Evolutionary conservation across 495 filamentous ascomycete species (phyloP).

Genomic region (Aspergillus affinis): DNA sequence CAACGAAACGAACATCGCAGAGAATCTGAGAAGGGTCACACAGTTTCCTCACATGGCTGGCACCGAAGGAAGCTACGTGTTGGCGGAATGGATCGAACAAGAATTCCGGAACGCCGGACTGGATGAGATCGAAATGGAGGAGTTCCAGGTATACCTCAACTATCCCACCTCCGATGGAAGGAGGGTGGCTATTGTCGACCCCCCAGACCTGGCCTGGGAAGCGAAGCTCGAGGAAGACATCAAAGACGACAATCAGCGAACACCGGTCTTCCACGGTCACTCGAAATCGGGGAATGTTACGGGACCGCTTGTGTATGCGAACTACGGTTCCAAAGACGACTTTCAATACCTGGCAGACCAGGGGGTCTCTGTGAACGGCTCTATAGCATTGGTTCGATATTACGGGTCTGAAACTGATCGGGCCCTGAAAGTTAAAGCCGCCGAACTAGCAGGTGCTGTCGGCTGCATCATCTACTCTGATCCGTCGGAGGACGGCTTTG

Average conservation of each 20-base stretch:
- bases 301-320: conserved; percentile 93
- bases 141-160: conserved; percentile 88
- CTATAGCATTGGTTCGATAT: conserved; percentile 81
- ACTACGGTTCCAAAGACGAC: conserved; percentile 84
- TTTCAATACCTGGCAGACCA: conserved; percentile 68
- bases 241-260: conserved; percentile 59
- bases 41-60: conserved; percentile 84
- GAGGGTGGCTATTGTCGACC: conserved; percentile 78
- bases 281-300: conserved; percentile 84
- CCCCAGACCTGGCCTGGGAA: conserved; percentile 67
- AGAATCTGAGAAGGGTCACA: conserved; percentile 70
- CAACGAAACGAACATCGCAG: conserved; percentile 65
- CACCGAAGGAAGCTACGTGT: conserved; percentile 80
- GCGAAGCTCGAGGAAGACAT: conserved; percentile 75
- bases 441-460: conserved; percentile 76
- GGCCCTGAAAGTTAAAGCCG: conserved; percentile 84
- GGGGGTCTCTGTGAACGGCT: conserved; percentile 71
- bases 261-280: conserved; percentile 80
- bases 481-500: conserved; percentile 75
- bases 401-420: conserved; percentile 70
- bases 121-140: conserved; percentile 69
- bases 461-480: conserved; percentile 94
- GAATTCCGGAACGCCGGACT: conserved; percentile 67
- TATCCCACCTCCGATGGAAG: conserved; percentile 78
- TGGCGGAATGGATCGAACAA: conserved; percentile 78